Percentiles rank a stretch among this genome's conserved stretches.
Conservation (phyloP, 345 rosid species). For the Toxicodendron radicans region DNA sequence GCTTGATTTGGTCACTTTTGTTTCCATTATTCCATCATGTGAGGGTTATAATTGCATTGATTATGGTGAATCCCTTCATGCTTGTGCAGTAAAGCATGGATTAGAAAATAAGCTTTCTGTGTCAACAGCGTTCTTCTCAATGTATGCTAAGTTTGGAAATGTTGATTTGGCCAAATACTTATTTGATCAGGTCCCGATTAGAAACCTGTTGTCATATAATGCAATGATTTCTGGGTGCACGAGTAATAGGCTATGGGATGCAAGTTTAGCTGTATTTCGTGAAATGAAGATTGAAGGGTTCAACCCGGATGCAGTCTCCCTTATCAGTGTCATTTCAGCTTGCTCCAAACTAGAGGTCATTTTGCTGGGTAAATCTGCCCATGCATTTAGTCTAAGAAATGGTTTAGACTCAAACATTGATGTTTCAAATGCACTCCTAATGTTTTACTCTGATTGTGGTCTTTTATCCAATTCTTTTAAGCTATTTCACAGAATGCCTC, state of each 20-base stretch:
- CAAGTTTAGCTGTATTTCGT: conserved; percentile 33
- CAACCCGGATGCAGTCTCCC: conserved; percentile 37
- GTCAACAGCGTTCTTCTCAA: conserved; percentile 44
- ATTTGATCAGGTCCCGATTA: conserved; percentile 34
- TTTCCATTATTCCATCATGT: conserved; percentile 40
- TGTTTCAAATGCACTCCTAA: conserved; percentile 41
- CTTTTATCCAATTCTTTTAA: conserved; percentile 28
- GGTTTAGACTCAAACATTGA: conserved; percentile 33
- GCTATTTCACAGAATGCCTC: conserved; percentile 34
- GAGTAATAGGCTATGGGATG: conserved; percentile 35
- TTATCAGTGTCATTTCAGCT: conserved; percentile 34
- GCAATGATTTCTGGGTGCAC: conserved; percentile 47
- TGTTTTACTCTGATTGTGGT: conserved; percentile 36
- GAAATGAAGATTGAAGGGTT: conserved; percentile 43
- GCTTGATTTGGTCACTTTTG: conserved; percentile 46
- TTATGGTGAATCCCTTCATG: conserved; percentile 42
- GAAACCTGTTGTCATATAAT: conserved; percentile 44
- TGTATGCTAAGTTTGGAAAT: conserved; percentile 45
- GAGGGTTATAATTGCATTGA: conserved; percentile 18
- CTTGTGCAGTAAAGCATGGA: conserved; percentile 40
- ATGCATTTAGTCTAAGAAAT: conserved; percentile 40
- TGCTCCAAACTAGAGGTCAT: conserved; percentile 37
- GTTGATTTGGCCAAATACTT: conserved; percentile 35
- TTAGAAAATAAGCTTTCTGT: conserved; percentile 35
- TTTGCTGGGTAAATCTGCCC: conserved; percentile 43